Conservation (phyloP, 495 filamentous ascomycete species). For the Tricharina praecox region DNA sequence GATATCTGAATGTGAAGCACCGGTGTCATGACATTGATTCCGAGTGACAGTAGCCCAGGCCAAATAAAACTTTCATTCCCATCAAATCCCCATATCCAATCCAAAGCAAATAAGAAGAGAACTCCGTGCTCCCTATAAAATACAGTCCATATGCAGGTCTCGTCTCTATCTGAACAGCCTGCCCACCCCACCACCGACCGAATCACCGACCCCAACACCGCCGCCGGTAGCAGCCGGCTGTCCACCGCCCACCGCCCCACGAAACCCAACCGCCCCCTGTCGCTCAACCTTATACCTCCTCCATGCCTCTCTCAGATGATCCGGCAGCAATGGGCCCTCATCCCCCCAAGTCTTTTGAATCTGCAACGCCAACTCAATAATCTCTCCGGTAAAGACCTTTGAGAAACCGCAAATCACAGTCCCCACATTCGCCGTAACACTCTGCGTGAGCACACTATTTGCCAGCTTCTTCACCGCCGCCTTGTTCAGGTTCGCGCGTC, state of each 20-base stretch:
- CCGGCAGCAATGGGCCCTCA: constrained; percentile 49
- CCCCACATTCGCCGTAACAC: constrained; percentile 49
- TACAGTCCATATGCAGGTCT: no score
- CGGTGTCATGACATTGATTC: no score
- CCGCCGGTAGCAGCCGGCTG: constrained; percentile 30
- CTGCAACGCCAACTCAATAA: constrained; percentile 52
- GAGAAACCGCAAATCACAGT: constrained; percentile 53
- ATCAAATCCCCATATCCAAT: no score
- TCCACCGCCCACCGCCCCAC: constrained; percentile 32
- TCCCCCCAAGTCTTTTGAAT: constrained; percentile 49
- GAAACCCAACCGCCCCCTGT: constrained; percentile 39
- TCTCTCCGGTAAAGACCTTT: constrained; percentile 54
- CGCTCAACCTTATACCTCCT: constrained; percentile 45
- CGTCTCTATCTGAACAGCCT: constrained; percentile 24
- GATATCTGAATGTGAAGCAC: no score
- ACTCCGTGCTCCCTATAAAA: no score
- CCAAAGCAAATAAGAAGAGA: no score
- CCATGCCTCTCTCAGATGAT: constrained; percentile 55
- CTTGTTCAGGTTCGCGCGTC: constrained; percentile 46
- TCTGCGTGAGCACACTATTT: constrained; percentile 57
- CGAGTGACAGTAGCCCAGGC: no score
- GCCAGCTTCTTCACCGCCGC: constrained; percentile 42
- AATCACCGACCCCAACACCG: constrained; percentile 19
- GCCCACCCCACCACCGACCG: constrained; percentile 20
- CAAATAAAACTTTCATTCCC: no score